Evolutionary conservation across 176 grass and related monocot species (phyloP).

Genomic region (Musa troglodytarum): DNA sequence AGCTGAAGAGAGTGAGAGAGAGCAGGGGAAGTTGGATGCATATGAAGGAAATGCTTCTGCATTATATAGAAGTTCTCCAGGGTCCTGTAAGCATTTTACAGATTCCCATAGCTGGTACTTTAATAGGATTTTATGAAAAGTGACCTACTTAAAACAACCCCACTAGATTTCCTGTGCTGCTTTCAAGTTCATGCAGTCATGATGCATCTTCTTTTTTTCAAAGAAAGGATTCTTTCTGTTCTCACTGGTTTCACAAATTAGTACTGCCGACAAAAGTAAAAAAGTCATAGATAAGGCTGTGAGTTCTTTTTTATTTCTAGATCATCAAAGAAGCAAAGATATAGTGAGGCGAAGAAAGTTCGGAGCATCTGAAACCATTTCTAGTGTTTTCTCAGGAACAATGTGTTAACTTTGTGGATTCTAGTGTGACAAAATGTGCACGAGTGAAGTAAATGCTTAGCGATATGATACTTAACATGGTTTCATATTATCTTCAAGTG

Average conservation of each 20-base stretch:
- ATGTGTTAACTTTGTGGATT: too few relatives aligned
- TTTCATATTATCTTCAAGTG: too few relatives aligned
- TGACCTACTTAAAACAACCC: not conserved
- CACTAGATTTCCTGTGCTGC: not conserved
- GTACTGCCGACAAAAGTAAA: not conserved
- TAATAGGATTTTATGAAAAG: not conserved
- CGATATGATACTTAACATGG: too few relatives aligned
- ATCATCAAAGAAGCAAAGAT: not conserved
- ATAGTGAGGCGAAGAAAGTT: too few relatives aligned
- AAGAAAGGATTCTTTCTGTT: not conserved
- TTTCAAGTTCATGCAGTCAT: not conserved
- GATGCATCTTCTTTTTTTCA: not conserved
- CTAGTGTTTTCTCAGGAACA: too few relatives aligned
- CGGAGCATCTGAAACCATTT: too few relatives aligned
- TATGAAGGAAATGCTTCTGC: not conserved
- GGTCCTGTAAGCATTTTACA: not conserved
- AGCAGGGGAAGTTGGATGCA: not conserved
- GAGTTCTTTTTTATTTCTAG: too few relatives aligned
- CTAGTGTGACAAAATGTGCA: too few relatives aligned
- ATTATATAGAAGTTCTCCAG: not conserved
- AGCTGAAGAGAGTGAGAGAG: not conserved
- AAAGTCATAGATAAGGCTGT: too few relatives aligned
- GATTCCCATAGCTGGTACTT: not conserved
- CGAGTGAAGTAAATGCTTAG: too few relatives aligned
- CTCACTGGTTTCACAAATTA: not conserved